These are phyloP conservation scores for Epichloe festucae DNA, from an alignment of 2,329 filamentous ascomycete genomes.

Conservation along the genomic window DNA sequence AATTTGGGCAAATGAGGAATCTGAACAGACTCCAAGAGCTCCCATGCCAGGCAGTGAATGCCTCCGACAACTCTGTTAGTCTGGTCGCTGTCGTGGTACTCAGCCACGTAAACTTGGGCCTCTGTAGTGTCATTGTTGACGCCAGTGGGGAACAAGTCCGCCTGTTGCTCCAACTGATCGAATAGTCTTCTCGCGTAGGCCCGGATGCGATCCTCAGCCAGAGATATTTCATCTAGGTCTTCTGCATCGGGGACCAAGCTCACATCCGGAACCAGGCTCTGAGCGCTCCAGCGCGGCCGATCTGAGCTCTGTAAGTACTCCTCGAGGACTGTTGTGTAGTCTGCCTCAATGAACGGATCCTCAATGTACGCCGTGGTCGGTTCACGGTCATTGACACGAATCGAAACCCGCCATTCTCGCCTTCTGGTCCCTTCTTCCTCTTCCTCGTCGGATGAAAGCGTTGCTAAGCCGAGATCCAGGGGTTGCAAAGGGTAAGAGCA, in stretches of 20 bases:
- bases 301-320: slow-evolving; percentile 15
- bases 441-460: neutral
- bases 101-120: slow-evolving; percentile 14
- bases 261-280: slow-evolving; percentile 7
- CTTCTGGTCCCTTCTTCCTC: slow-evolving; percentile 3
- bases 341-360: slow-evolving; percentile 14
- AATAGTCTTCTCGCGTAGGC: slow-evolving; percentile 12
- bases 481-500: slow-evolving; percentile 7
- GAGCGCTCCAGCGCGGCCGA: slow-evolving; percentile 10
- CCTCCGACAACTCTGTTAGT: slow-evolving; percentile 2
- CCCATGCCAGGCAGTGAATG: slow-evolving; percentile 17
- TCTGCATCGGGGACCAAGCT: neutral
- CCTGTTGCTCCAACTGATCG: slow-evolving; percentile 9
- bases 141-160: slow-evolving; percentile 4
- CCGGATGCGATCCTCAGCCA: slow-evolving; percentile 11
- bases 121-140: slow-evolving; percentile 3
- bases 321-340: slow-evolving; percentile 15
- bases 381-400: slow-evolving; percentile 10
- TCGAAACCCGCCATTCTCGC: slow-evolving; percentile 13
- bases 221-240: slow-evolving; percentile 5
- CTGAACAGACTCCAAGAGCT: slow-evolving; percentile 14
- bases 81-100: slow-evolving; percentile 11
- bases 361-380: slow-evolving; percentile 7
- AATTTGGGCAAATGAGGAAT: slow-evolving; percentile 9
- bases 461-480: slow-evolving; percentile 3